phyloP scores from a whole-genome alignment of 164 flowering plant species.

The Dillenia turbinata region DNA sequence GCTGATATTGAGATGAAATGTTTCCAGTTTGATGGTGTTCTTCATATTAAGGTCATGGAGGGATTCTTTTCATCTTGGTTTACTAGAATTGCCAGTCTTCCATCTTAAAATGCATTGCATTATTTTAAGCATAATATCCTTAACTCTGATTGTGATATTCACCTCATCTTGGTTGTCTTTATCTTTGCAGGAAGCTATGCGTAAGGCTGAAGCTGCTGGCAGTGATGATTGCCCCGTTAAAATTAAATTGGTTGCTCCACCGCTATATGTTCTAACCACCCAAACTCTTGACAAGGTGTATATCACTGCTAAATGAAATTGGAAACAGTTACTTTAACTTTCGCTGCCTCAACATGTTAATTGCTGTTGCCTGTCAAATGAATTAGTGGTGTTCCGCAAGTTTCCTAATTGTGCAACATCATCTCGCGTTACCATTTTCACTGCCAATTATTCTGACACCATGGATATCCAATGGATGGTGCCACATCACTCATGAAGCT shows the following conservation, averaged over 20 bases:
- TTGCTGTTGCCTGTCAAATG: too few species aligned
- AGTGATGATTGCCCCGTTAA: slow-evolving; percentile 92
- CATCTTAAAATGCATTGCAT: too few species aligned
- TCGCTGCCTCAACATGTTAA: too few species aligned
- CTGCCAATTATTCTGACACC: too few species aligned
- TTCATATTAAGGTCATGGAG: slow-evolving; percentile 79
- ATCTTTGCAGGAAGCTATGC: slow-evolving; percentile 80
- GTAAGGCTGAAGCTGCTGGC: slow-evolving; percentile 94
- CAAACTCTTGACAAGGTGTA: slow-evolving; percentile 94
- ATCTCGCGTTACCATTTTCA: too few species aligned
- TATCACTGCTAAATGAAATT: neutral
- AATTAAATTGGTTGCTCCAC: slow-evolving; percentile 91
- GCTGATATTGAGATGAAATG: slow-evolving; percentile 98
- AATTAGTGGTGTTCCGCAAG: too few species aligned
- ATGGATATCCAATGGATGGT: too few species aligned
- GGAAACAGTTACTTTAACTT: too few species aligned
- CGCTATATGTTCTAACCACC: slow-evolving; percentile 89
- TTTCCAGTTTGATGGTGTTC: slow-evolving; percentile 96
- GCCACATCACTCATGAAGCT: too few species aligned
- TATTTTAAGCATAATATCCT: neutral
- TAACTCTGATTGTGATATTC: neutral
- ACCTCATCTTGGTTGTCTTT: slow-evolving; percentile 3
- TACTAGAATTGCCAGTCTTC: neutral
- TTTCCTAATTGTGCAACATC: too few species aligned
- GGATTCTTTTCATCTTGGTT: neutral